Evolutionary conservation across 176 grass and related monocot species (phyloP), one percentile per base, ranked within the genome.

Genomic region (Sorghum bicolor): DNA sequence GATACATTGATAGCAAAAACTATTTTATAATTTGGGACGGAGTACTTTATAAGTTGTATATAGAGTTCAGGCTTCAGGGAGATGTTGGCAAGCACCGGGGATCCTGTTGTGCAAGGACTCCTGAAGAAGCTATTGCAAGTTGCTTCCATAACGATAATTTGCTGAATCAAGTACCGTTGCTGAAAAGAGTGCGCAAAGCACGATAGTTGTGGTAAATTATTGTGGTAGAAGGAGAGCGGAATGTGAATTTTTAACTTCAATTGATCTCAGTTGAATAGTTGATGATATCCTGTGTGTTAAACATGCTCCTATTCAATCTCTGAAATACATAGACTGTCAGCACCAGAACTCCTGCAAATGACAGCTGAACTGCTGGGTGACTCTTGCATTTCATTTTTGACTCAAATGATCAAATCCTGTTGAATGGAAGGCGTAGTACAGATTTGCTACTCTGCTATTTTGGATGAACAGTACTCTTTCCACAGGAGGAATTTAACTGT

Each of bases 1-100:
- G 31, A 3, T 32, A 3, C 3, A 32, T n/a, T n/a, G n/a, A n/a
- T 32, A 32, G 31, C 3, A 32, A 32, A 32, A 32, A 32, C 31
- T 32, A 32, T 32, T 3, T 32, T 32, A 32, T 32, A 32, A 32
- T 32, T 32, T 32, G 31, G 31, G 3, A 32, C 3, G 31, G 24
- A 71, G 12, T 57, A 22, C 6, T 55, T 11, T 69, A 20, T 40
- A 70, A 92, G 80, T 38, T 89, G 74, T 70, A 76, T 89, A 83
- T 55, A 55, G n/a, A 86, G 87, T 10, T 85, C 64, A 7, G 67
- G 66, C 24, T 80, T 48, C 11, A 89, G 83, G 44, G 87, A 80
- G 33, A 86, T 75, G 72, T 47, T 80, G 87, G 22, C 34, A 70
- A 41, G 22, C 37, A 70, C 10, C 22, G 10, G 63, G 83, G 63